These are phyloP conservation scores for Nitzschia putrida DNA, from an alignment of 108 stramenopile species.

Conservation along the genomic window DNA sequence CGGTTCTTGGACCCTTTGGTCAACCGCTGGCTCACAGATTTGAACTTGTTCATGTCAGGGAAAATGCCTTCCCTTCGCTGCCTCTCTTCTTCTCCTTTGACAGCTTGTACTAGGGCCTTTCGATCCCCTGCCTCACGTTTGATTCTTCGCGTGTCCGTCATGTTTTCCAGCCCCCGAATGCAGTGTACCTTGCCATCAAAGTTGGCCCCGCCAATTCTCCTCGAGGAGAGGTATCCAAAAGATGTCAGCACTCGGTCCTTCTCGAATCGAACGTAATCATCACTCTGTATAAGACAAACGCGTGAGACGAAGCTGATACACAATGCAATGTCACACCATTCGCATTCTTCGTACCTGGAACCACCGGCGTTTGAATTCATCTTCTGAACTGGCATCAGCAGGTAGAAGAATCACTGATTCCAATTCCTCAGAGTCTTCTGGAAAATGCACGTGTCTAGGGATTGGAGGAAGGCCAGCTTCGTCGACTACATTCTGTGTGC, in stretches of 20 bases:
- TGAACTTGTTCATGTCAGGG: slow-evolving; percentile 19
- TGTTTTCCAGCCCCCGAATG: slow-evolving; percentile 24
- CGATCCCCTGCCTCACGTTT: slow-evolving; percentile 16
- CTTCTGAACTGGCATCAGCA: not conserved
- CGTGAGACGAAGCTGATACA: not conserved
- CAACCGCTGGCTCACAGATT: slow-evolving; percentile 4
- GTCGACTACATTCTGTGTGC: not conserved
- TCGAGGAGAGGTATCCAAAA: slow-evolving; percentile 19
- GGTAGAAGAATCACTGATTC: slow-evolving; percentile 5
- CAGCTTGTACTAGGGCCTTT: slow-evolving; percentile 20
- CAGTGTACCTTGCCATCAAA: slow-evolving; percentile 21
- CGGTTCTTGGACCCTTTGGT: slow-evolving; percentile 23
- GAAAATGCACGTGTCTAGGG: slow-evolving; percentile 1
- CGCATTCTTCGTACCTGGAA: slow-evolving; percentile 19
- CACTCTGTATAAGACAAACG: not conserved
- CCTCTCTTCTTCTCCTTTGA: slow-evolving; percentile 24
- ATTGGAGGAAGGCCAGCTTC: not conserved
- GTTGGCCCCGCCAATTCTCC: not conserved
- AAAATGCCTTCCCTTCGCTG: slow-evolving; percentile 20
- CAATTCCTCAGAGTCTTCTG: not conserved
- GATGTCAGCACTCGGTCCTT: slow-evolving; percentile 30
- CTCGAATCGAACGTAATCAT: slow-evolving; percentile 34
- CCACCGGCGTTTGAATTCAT: slow-evolving; percentile 10
- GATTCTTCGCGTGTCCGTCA: slow-evolving; percentile 8
- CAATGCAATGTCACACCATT: not conserved